These are phyloP conservation scores for Aspergillus sclerotialis DNA, from an alignment of 2,329 filamentous ascomycete genomes.

Conservation along the genomic window DNA sequence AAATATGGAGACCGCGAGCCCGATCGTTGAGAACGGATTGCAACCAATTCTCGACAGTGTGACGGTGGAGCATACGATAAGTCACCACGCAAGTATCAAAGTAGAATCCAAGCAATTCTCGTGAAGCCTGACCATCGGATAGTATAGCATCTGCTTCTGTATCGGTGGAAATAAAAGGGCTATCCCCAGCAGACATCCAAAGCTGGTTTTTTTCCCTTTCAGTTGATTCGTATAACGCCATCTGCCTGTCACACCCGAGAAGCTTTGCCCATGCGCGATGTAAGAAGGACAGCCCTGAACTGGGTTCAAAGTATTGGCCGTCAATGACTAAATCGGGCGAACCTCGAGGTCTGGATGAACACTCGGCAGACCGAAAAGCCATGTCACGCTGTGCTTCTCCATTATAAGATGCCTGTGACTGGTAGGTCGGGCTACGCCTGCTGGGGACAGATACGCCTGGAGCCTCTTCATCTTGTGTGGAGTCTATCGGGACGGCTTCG, in stretches of 20 bases:
- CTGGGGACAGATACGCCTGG: no score
- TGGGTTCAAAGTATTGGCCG: slow-evolving; percentile 15
- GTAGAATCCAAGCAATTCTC: slow-evolving; percentile 6
- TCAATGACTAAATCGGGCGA: slow-evolving; percentile 12
- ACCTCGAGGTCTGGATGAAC: no score
- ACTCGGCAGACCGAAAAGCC: slow-evolving; percentile 9
- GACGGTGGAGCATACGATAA: slow-evolving; percentile 9
- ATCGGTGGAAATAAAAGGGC: slow-evolving; percentile 37
- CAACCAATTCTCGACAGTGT: slow-evolving; percentile 9
- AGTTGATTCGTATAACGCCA: slow-evolving; percentile 1
- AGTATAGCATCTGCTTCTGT: slow-evolving; percentile 19
- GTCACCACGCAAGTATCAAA: slow-evolving; percentile 11
- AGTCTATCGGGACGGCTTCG: no score
- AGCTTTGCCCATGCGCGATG: slow-evolving; percentile 13
- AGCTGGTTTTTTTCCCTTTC: slow-evolving; percentile 8
- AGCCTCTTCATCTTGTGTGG: no score
- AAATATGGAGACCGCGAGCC: slow-evolving; percentile 19
- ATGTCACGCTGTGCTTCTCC: not conserved
- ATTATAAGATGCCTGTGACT: slow-evolving; percentile 1
- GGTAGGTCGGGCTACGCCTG: no score
- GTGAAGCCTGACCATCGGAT: slow-evolving; percentile 13
- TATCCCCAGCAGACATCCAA: slow-evolving; percentile 27
- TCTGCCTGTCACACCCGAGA: slow-evolving; percentile 3
- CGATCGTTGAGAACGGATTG: slow-evolving; percentile 4
- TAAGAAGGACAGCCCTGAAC: slow-evolving; percentile 15